phyloP scores from a whole-genome alignment of 208 protist species.

The Trypanosoma brucei region DNA sequence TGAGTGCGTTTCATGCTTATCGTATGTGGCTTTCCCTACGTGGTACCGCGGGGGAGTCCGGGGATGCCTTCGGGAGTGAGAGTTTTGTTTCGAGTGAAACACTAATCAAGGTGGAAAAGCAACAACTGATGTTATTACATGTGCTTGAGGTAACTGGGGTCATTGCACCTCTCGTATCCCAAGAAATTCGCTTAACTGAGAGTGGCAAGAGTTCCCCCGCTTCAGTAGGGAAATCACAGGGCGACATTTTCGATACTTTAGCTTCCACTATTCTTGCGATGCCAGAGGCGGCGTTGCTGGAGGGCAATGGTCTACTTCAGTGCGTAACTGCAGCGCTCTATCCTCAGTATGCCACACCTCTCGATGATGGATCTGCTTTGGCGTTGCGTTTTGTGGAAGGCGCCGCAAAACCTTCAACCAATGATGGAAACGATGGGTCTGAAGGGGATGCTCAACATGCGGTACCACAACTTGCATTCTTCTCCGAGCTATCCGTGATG shows the following conservation, averaged over 20 bases:
- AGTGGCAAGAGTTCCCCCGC: neutral
- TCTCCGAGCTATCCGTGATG: slow-evolving; percentile 26
- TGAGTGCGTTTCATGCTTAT: slow-evolving; percentile 67
- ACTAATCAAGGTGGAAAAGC: slow-evolving; percentile 32
- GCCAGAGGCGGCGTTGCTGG: slow-evolving; percentile 32
- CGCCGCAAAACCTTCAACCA: slow-evolving; percentile 8
- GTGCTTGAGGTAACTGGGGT: slow-evolving; percentile 17
- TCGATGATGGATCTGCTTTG: slow-evolving; percentile 25
- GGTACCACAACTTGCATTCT: slow-evolving; percentile 29
- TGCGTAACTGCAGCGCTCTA: slow-evolving; percentile 71
- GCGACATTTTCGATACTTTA: neutral
- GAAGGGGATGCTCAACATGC: neutral
- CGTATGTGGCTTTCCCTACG: slow-evolving; percentile 69
- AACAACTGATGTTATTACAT: slow-evolving; percentile 14
- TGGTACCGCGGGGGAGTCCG: slow-evolving; percentile 3
- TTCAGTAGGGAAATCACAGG: neutral
- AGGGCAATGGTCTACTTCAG: slow-evolving; percentile 29
- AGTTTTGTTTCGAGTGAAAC: slow-evolving; percentile 36
- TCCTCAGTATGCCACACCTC: slow-evolving; percentile 51
- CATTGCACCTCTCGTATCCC: neutral
- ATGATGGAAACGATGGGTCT: neutral
- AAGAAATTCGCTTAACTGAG: too few relatives aligned
- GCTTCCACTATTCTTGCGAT: slow-evolving; percentile 26
- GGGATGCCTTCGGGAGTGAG: slow-evolving; percentile 49
- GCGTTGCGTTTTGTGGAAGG: slow-evolving; percentile 15